Evolutionary conservation across 129 eudicot genomes (phyloP), one percentile per base, ranked within the genome.

Genomic region (Helianthus tuberosus): DNA sequence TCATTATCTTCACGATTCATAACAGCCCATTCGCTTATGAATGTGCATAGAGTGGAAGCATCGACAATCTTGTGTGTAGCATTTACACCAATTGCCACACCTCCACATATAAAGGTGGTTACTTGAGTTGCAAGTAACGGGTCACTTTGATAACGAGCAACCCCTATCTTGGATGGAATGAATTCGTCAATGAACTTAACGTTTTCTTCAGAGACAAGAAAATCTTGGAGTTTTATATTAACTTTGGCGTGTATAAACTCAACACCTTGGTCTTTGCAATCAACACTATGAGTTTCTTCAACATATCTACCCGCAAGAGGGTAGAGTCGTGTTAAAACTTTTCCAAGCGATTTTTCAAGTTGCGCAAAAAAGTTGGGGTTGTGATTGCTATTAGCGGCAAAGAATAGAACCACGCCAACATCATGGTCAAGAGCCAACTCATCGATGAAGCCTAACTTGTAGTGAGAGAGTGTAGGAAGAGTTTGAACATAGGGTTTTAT

Each of bases 271-370:
- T 81, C 77, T 13, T 44, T 80, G 50, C 80, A 80, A 62, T 74
- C 72, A 17, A 80, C 32, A 9, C 29, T 6, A 11, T 11, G 55
- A 5, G 7, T 8, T 43, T 16, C 36, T 11, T 36, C 57, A 1
- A 25, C 62, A 6, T 71, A 75, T 25, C 80, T 63, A 11, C 84
- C 84, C 15, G 77, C 84, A 13, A 75, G 63, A 23, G 84, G 84
- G 70, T 81, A 81, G 35, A 71, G 65, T 54, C n/a, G 32, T 12
- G 73, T 55, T 17, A 79, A 53, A 8, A 25, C 6, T 53, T 53
- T 53, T 9, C 27, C 60, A 14, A 53, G 60, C 25, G 60, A 53
- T 3, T 6, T 17, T 17, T 53, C 29, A n/a, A 53, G 59, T 2
- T 23, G 25, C 2, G 59, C 10, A 1, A 36, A 36, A 35, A 16